Evolutionary conservation across 345 rosid genomes (phyloP).

Genomic region (Eucalyptus cladocalyx): DNA sequence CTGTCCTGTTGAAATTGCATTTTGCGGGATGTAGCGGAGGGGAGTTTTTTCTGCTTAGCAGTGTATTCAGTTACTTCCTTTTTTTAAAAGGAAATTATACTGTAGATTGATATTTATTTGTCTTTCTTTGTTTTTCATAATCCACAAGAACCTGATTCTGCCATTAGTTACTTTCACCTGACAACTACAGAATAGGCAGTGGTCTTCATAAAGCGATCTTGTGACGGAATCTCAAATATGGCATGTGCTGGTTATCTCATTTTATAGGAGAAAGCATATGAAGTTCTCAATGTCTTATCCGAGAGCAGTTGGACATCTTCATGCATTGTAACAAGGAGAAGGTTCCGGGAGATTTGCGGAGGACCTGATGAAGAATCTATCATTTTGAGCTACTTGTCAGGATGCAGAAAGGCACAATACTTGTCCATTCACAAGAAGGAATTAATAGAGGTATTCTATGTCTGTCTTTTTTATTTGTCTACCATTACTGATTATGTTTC

Average conservation of each 20-base stretch:
- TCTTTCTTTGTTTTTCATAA: background rate
- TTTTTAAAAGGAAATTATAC: background rate
- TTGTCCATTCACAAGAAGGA: slow-evolving; percentile 44
- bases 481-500: background rate
- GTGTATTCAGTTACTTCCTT: background rate
- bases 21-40: background rate
- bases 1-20: background rate
- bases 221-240: background rate
- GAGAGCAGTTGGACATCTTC: slow-evolving; percentile 54
- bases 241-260: background rate
- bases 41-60: background rate
- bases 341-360: slow-evolving; percentile 51
- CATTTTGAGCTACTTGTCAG: slow-evolving; percentile 56
- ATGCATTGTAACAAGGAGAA: slow-evolving; percentile 53
- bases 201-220: background rate
- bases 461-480: background rate
- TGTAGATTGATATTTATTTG: background rate
- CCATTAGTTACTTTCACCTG: background rate
- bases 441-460: slow-evolving; percentile 40
- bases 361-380: slow-evolving; percentile 50
- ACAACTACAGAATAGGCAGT: background rate
- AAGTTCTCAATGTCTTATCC: slow-evolving; percentile 23
- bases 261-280: slow-evolving; percentile 41
- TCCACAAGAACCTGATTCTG: background rate
- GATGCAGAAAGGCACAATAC: slow-evolving; percentile 48